phyloP scores from a whole-genome alignment of 2,329 filamentous ascomycete species.

The Penicillium sp. region DNA sequence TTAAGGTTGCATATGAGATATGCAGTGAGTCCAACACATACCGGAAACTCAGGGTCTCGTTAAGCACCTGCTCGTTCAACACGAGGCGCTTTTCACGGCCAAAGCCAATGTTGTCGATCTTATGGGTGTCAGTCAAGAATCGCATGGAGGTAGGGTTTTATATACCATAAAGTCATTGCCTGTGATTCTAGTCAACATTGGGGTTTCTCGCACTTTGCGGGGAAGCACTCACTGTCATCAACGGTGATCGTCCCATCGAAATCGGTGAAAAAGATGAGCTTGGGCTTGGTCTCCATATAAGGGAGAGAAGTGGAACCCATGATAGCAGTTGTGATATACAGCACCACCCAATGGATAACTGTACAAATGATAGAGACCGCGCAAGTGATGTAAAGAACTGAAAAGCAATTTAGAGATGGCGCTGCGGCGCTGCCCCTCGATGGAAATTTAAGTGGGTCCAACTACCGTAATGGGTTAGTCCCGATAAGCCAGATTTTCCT shows the following conservation, averaged over 20 bases:
- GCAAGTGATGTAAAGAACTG: neutral
- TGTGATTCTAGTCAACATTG: conserved; percentile 26
- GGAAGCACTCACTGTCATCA: conserved; percentile 54
- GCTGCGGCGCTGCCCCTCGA: conserved; percentile 8
- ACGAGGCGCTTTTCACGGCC: conserved; percentile 66
- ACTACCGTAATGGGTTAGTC: conserved; percentile 9
- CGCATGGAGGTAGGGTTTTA: neutral
- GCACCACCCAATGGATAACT: neutral
- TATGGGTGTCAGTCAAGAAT: conserved; percentile 43
- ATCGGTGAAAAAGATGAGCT: conserved; percentile 98
- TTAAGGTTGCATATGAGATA: conserved; percentile 6
- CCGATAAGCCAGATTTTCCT: conserved; percentile 15
- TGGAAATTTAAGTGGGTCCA: conserved; percentile 16
- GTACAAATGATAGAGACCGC: neutral
- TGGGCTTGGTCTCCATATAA: conserved; percentile 59
- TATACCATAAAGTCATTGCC: conserved; percentile 63
- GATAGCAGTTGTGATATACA: neutral
- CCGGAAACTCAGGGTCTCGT: conserved; percentile 68
- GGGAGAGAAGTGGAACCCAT: conserved; percentile 37
- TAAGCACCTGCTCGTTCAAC: conserved; percentile 73
- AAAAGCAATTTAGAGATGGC: conserved; percentile 6
- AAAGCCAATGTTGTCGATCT: conserved; percentile 88
- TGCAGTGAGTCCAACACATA: conserved; percentile 27
- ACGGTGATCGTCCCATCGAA: conserved; percentile 95
- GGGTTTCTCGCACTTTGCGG: neutral